Evolutionary conservation across 371 early-diverging fungal species (phyloP).

Genomic region (Haplosporangium sp.): DNA sequence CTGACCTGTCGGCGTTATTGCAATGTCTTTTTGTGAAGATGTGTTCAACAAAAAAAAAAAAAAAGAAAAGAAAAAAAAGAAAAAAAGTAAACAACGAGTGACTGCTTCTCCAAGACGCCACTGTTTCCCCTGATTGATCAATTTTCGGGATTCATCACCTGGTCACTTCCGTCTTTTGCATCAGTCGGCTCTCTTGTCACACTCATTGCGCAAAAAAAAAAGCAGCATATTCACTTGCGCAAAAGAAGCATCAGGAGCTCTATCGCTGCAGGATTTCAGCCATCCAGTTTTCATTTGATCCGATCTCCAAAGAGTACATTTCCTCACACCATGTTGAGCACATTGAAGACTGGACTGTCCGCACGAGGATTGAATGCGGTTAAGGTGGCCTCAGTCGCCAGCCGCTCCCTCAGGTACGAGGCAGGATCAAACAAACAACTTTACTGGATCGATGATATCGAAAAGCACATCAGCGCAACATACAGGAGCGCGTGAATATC

Average conservation of each 20-base stretch:
- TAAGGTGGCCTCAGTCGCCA: constrained; percentile 25
- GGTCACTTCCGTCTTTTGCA: no score
- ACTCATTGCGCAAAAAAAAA: neutral
- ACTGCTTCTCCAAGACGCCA: constrained; percentile 3
- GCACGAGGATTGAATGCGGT: constrained; percentile 28
- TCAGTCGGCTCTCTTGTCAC: neutral
- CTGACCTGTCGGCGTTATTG: no score
- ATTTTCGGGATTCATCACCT: constrained; percentile 5
- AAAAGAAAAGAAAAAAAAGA: constrained; percentile 11
- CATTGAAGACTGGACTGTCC: constrained; percentile 39
- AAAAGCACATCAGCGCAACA: no score
- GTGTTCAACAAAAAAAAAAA: constrained; percentile 1
- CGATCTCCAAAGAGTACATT: neutral
- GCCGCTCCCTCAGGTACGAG: constrained; percentile 50
- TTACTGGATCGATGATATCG: neutral
- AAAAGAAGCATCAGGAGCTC: no score
- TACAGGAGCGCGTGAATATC: neutral
- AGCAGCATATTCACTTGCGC: no score
- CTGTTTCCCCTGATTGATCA: no score
- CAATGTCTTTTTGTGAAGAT: no score
- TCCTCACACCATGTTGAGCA: constrained; percentile 29
- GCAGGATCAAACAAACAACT: neutral
- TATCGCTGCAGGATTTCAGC: no score
- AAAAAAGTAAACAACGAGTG: constrained; percentile 12
- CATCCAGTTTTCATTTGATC: no score